phyloP scores from a whole-genome alignment of 1,284 basidiomycete species.

The Leccinum proliferum region DNA sequence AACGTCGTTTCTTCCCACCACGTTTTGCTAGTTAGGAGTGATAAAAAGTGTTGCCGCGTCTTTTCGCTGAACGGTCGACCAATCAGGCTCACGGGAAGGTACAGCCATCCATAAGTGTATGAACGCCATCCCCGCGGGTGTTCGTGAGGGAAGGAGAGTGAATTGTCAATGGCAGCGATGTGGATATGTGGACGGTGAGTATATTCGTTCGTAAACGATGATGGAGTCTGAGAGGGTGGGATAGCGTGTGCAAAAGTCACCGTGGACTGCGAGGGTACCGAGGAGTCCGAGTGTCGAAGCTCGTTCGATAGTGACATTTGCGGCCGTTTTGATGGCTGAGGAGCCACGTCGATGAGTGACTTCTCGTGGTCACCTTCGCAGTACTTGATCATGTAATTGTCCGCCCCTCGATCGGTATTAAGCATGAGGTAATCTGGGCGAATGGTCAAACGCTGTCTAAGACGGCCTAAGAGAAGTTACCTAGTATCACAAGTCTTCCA shows the following conservation, averaged over 20 bases:
- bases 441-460: conserved; percentile 1
- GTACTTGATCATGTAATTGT: conserved; percentile 88
- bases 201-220: conserved; percentile 36
- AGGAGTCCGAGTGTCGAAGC: conserved; percentile 43
- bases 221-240: conserved; percentile 30
- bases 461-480: conserved; percentile 31
- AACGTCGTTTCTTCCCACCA: conserved; percentile 92
- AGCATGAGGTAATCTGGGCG: conserved; percentile 79
- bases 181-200: conserved; percentile 60
- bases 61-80: conserved; percentile 79
- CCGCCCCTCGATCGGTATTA: conserved; percentile 79
- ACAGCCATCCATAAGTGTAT: conserved; percentile 91
- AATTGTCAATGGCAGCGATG: conserved; percentile 91
- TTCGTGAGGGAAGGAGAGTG: conserved; percentile 85
- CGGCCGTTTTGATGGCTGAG: conserved; percentile 56
- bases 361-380: conserved; percentile 75
- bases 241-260: conserved; percentile 33
- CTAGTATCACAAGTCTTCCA: conserved; percentile 73
- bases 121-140: conserved; percentile 88
- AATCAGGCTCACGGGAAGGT: conserved; percentile 81
- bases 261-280: conserved; percentile 35
- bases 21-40: conserved; percentile 71
- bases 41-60: conserved; percentile 79
- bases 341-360: conserved; percentile 68
- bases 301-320: conserved; percentile 73